A percentile compares a stretch with the other conserved stretches of the same genome.
phyloP scores from a whole-genome alignment of 192 early-diverging fungal genomes.

The Entrophospora sp. region DNA sequence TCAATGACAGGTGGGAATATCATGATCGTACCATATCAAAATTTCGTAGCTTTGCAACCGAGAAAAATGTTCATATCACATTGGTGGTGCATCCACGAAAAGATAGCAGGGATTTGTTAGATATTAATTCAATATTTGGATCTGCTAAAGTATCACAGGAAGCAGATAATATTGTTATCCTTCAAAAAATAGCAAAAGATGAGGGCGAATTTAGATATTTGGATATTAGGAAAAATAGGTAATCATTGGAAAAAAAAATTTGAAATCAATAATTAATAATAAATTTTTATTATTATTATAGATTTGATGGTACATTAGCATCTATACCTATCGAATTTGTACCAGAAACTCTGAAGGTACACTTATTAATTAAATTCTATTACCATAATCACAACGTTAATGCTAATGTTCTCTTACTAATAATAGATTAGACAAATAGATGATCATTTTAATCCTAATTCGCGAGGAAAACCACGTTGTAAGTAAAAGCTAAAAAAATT shows the following conservation, averaged over 20 bases:
- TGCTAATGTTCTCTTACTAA: too few species aligned
- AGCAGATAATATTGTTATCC: slow-evolving; percentile 64
- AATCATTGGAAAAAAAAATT: not conserved
- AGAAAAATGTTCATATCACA: slow-evolving; percentile 60
- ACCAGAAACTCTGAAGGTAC: slow-evolving; percentile 19
- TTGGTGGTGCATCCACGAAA: slow-evolving; percentile 67
- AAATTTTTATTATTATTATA: not conserved
- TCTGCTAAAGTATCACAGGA: slow-evolving; percentile 70
- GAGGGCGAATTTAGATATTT: slow-evolving; percentile 34
- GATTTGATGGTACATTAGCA: slow-evolving; percentile 63
- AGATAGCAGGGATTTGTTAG: slow-evolving; percentile 44
- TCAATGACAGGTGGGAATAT: slow-evolving; percentile 55
- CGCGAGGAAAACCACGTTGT: too few species aligned
- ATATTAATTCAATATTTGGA: slow-evolving; percentile 63
- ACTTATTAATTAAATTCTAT: too few species aligned
- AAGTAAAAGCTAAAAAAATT: too few species aligned
- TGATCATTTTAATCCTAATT: too few species aligned
- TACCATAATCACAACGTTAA: too few species aligned
- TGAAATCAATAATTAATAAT: not conserved
- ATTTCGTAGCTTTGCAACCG: slow-evolving; percentile 57
- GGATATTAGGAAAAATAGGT: slow-evolving; percentile 60
- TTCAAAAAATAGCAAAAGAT: slow-evolving; percentile 40
- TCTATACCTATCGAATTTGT: slow-evolving; percentile 37
- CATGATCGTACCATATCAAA: slow-evolving; percentile 57
- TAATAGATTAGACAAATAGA: too few species aligned